Base-by-base conservation (phyloP, 2,329 filamentous ascomycete genomes). In the Aspergillus sp. region DNA sequence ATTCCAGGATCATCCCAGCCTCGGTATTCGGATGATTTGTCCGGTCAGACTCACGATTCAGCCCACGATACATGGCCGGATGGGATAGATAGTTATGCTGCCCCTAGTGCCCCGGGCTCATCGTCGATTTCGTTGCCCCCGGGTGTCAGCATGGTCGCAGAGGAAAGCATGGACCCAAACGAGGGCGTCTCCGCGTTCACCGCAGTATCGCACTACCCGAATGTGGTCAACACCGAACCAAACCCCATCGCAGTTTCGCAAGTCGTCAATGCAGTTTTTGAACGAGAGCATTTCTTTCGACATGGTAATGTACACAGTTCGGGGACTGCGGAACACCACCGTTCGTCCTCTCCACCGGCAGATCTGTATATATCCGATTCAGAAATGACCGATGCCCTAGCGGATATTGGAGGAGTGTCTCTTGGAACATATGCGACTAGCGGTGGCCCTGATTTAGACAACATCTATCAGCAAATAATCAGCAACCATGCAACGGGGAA, bases 261-360 rank as follows among this genome's bases (percentile, higher is more conserved):
- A 34, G 53, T 61, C 2, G 59, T 64, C 3, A 56, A 59, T 37
- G 60, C 60, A 9, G 55, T 62, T 12, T 55, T 58, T 13, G 53
- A 33, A 39, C 42, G 39, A 28, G 36, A 45, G 7, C 35, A 45
- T 11, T 38, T 39, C 32, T 37, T 44, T 26, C 43, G 39, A n/a
- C 43, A 39, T 2, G 45, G 37, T 9, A 37, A 7, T 9, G 36
- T 11, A 7, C 36, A 34, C 27, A 27, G 29, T 9, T 45, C 32
- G 32, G 27, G 9, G 11, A 33, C 41, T 3, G 13, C 41, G 5
- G 39, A 32, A 12, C 36, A 28, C 19, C 28, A 40, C 29, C 26
- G 9, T 32, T 46, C 47, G n/a, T 40, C 48, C 2, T 51, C 50
- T 7, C 49, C 54, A 13, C 46, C 49, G 6, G 41, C 34, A 19